Base-by-base conservation (phyloP, 164 flowering plant species). In the Stephania japonica region DNA sequence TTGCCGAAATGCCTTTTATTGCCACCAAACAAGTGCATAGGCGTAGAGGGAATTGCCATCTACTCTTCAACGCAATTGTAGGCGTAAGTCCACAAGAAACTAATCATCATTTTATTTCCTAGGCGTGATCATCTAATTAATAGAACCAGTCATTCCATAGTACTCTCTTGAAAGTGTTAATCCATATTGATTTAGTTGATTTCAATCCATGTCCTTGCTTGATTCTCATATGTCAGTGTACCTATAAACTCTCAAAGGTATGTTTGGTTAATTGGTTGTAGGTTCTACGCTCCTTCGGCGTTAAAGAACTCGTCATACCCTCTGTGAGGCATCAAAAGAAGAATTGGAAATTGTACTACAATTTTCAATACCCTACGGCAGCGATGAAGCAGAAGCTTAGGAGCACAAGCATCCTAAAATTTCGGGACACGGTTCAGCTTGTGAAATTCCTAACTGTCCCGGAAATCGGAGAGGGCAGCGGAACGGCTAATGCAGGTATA, bases 1-100 rank as follows among this genome's bases (percentile, higher is more conserved):
- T 89, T 74, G 97, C 93, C 68, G 97, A 91, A 80, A 91, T 91
- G 92, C 97, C 97, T 65, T 91, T 89, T 73, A 88, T 91, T 76
- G 97, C 90, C 69, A 89, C 97, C 16, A 84, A 92, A 41, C 78
- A 85, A 76, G 80, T 70, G 25, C 86, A 87, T 75, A 84, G 94
- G 79, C 90, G 87, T 23, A 88, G 87, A 78, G 94, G 97, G 74
- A 88, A 89, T 91, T 91, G 94, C 75, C 84, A 91, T 42, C 89
- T 89, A 70, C 92, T 90, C 76, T 80, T 89, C n/a, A 76, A 24
- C 62, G 90, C 82, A 49, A 78, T 89, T 77, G 93, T 87, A 89
- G 18, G 23, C n/a, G 63, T 56, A 56, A 16, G n/a, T 56, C 7
- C 18, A 56, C 24, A 16, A 56, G 7, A 19, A 18, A 8, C n/a